Evolutionary conservation across 345 rosid genomes (phyloP).

Genomic region (Crucihimalaya himalaica): DNA sequence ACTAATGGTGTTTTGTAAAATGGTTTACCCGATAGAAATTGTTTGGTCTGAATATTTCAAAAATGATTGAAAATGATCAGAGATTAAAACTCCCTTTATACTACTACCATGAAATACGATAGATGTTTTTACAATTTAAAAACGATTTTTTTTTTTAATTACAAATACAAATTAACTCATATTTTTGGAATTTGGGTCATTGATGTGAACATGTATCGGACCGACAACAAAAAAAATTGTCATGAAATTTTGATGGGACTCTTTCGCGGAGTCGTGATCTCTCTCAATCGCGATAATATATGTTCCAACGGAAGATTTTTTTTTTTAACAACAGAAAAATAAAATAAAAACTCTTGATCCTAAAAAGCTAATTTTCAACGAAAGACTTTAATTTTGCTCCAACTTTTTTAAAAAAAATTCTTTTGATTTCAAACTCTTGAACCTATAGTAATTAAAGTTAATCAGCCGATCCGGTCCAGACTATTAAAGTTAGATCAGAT

Average conservation of each 20-base stretch:
- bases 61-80: neutral
- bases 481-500: neutral
- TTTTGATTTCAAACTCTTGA: conserved; percentile 15
- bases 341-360: neutral
- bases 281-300: conserved; percentile 11
- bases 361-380: conserved; percentile 1
- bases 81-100: neutral
- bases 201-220: conserved; percentile 25
- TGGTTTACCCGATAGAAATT: neutral
- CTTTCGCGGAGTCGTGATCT: neutral
- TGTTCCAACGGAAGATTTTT: neutral
- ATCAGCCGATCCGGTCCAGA: conserved; percentile 8
- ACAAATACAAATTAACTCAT: neutral
- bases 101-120: neutral
- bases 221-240: neutral
- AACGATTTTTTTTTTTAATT: neutral
- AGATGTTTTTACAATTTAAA: too few relatives aligned
- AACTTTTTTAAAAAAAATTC: neutral
- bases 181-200: neutral
- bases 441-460: neutral
- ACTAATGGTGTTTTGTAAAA: neutral
- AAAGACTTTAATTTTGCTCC: neutral
- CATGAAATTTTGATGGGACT: conserved; percentile 17
- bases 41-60: neutral
- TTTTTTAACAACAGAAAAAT: neutral